These are phyloP conservation scores for Aspergillus tubingensis DNA, from an alignment of 2,329 filamentous ascomycete genomes.

Conservation along the genomic window DNA sequence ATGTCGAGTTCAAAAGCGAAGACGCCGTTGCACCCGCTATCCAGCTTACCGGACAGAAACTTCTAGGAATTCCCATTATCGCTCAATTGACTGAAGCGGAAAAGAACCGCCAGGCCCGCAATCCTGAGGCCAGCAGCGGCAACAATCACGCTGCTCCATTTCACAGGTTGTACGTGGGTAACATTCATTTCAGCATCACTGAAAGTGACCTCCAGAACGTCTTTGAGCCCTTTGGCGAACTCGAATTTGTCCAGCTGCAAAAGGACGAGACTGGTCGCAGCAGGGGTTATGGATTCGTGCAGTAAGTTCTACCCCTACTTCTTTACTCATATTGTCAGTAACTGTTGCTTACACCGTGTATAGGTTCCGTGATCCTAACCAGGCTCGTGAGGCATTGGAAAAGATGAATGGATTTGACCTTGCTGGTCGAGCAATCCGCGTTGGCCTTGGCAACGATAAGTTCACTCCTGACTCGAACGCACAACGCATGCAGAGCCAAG, in stretches of 20 bases:
- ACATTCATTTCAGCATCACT: constrained; percentile 99
- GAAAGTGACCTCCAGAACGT: constrained; percentile 94
- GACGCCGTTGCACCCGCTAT: constrained; percentile 90
- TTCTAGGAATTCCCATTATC: constrained; percentile 97
- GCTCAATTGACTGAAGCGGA: constrained; percentile 98
- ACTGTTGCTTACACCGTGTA: not conserved
- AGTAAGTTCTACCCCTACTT: constrained; percentile 63
- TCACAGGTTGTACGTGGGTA: constrained; percentile 97
- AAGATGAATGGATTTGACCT: constrained; percentile 99
- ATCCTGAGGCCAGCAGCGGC: constrained; percentile 65
- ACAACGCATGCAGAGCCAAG: constrained; percentile 85
- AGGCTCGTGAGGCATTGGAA: constrained; percentile 91
- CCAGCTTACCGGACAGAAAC: constrained; percentile 96
- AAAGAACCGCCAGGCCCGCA: constrained; percentile 96
- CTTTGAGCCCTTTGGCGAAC: constrained; percentile 95
- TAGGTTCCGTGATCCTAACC: constrained; percentile 84
- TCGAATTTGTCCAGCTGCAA: constrained; percentile 96
- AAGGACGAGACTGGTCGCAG: constrained; percentile 91
- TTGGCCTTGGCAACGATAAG: constrained; percentile 99
- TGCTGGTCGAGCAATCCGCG: constrained; percentile 93
- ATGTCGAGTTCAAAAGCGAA: constrained; percentile 98
- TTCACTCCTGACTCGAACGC: constrained; percentile 97
- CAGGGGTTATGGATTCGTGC: constrained; percentile 96
- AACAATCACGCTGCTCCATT: constrained; percentile 87
- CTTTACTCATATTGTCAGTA: not conserved